phyloP scores from a whole-genome alignment of 2,329 filamentous ascomycete species.

The Phaeophleospora eucalypticola region DNA sequence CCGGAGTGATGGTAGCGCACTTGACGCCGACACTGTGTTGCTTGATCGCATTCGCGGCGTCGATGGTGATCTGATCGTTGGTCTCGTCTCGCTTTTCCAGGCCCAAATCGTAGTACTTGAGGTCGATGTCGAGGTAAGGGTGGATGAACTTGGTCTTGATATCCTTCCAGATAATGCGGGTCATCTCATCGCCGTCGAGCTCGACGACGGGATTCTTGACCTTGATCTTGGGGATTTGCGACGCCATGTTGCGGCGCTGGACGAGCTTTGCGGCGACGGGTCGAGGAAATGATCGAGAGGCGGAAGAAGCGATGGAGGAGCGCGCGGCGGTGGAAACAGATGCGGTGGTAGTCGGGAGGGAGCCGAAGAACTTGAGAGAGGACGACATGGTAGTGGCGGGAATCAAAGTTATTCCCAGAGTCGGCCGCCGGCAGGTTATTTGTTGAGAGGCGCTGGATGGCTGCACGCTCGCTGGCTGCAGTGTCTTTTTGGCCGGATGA shows the following conservation, averaged over 20 bases:
- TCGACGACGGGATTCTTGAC: constrained; percentile 99
- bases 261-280: constrained; percentile 32
- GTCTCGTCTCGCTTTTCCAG: constrained; percentile 94
- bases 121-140: constrained; percentile 92
- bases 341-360: constrained; percentile 3
- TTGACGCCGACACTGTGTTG: constrained; percentile 99
- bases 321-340: background rate
- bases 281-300: constrained; percentile 28
- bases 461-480: too few relatives aligned
- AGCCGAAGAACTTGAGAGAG: background rate
- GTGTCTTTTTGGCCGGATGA: too few relatives aligned
- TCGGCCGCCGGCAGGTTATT: too few relatives aligned
- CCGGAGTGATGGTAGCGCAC: constrained; percentile 97
- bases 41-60: constrained; percentile 95
- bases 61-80: constrained; percentile 90
- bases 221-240: constrained; percentile 77
- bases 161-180: constrained; percentile 95
- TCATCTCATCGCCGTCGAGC: constrained; percentile 94
- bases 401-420: background rate
- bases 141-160: constrained; percentile 99
- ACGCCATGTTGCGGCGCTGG: constrained; percentile 37
- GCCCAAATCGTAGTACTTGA: constrained; percentile 66
- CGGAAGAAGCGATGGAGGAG: constrained; percentile 16
- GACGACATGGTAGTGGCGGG: background rate
- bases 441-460: too few relatives aligned